Base-by-base conservation (phyloP, 768 basidiomycete genomes). In the Phallus indusiatus region DNA sequence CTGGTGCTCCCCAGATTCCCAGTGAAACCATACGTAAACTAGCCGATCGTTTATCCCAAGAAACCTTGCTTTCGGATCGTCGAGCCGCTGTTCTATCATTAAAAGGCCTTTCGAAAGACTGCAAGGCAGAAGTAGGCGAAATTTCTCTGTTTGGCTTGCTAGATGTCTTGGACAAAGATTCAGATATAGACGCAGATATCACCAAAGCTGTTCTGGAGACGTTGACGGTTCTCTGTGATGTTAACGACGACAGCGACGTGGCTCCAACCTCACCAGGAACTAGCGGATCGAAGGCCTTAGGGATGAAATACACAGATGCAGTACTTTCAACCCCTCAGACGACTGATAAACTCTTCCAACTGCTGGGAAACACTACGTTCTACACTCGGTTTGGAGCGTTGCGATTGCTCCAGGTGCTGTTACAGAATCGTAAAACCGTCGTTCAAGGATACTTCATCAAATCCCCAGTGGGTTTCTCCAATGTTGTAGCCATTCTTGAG, bases 151-250 rank as follows among this genome's bases (percentile, higher is more conserved):
- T 79, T 9, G 87, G 90, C 3, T 80, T 98, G 17, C 68, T 96
- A 3, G 84, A 87, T 28, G 87, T 91, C 34, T 75, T 97, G 34
- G 80, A 86, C 66, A 88, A 88, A 61, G 94, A 97, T 68, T 89
- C 93, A 0, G 85, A 90, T 64, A 81, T 93, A 54, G 96, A 99
- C 70, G 77, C 84, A 5, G 96, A 98, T 66, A 90, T 89, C 61
- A 94, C 87, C 1, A 96, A 91, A 68, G 94, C 94, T 20, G 85
- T 86, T 4, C 74, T 99, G 65, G 96, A 99, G 74, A 96, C 93
- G 1, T 74, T 98, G 56, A 81, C 83, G 67, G 72, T 84, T 61
- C 78, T 99, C 28, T 96, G 93, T 71, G 93, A 97, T 67, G 78
- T 81, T 5, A 87, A 84, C 65, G 86, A 87, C 55, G 64, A 64